Evolutionary conservation across 2,329 filamentous ascomycete genomes (phyloP).

Genomic region (Chaetomium olivaceum): DNA sequence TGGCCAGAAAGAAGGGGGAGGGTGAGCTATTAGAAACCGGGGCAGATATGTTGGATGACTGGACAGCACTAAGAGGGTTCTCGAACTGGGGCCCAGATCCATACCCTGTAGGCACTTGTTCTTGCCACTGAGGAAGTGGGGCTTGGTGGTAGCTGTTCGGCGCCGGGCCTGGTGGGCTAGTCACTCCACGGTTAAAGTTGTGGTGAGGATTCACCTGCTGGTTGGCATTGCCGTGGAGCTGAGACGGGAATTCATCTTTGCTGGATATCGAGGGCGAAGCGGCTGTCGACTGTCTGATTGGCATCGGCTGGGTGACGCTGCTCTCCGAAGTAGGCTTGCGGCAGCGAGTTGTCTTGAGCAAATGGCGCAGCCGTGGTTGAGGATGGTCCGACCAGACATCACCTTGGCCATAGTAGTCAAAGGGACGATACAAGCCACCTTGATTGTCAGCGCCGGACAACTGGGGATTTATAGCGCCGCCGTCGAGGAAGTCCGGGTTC

Average conservation of each 20-base stretch:
- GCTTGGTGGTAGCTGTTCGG: slow-evolving; percentile 26
- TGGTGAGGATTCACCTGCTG: slow-evolving; percentile 23
- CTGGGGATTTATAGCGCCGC: slow-evolving; percentile 23
- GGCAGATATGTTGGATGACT: slow-evolving; percentile 16
- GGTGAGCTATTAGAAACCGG: slow-evolving; percentile 18
- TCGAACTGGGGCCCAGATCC: slow-evolving; percentile 26
- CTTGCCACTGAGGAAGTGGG: slow-evolving; percentile 29
- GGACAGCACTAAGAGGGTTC: slow-evolving; percentile 27
- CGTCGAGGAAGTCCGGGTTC: slow-evolving; percentile 25
- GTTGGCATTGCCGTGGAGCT: slow-evolving; percentile 19
- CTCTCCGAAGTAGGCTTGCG: slow-evolving; percentile 24
- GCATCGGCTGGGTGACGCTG: slow-evolving; percentile 23
- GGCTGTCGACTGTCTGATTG: slow-evolving; percentile 24
- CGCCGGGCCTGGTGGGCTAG: slow-evolving; percentile 7
- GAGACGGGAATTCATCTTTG: slow-evolving; percentile 23
- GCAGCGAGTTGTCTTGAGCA: slow-evolving; percentile 22
- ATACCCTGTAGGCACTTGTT: slow-evolving; percentile 23
- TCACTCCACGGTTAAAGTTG: slow-evolving; percentile 21
- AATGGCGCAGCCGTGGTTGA: slow-evolving; percentile 22
- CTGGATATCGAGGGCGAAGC: slow-evolving; percentile 27
- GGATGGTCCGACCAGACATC: slow-evolving; percentile 26
- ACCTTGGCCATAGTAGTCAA: slow-evolving; percentile 22
- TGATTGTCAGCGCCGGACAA: slow-evolving; percentile 24
- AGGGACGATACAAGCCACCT: slow-evolving; percentile 23
- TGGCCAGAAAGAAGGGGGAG: slow-evolving; percentile 20